Base-by-base conservation (phyloP, 169 alveolate genomes). In the Plasmodium coatneyi region DNA sequence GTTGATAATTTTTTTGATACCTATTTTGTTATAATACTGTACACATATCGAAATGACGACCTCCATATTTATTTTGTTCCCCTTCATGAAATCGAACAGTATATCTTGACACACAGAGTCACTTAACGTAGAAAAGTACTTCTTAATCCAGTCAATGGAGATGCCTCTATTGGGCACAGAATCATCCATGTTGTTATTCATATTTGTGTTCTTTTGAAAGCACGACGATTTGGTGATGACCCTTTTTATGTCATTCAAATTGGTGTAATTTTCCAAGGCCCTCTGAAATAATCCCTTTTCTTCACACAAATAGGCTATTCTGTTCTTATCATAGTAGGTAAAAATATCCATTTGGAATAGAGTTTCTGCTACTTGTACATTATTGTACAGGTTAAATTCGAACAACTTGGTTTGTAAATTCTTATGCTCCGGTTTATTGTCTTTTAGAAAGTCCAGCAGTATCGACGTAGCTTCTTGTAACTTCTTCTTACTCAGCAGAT, bases 251-350 rank as follows among this genome's bases (percentile, higher is more conserved):
- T 98, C 99, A 41, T 97, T 96, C 81, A 98, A 95, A 90, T 98
- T 99, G 71, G 98, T 96, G 96, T 97, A 98, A 96, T 98, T 97
- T 95, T 99, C 99, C 32, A 99, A 96, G 49, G 99, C 99, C 92
- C 99, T 96, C 90, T 99, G 99, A 95, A 92, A 98, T 82, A 99
- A 95, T 16, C 99, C 99, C 52, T 98, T 99, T 87, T 98, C 98
- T 96, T 99, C 99, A 89, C 99, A 99, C 49, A 99, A 97, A 95
- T 97, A 96, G 5, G 99, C 99, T 82, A 99, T 98, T 96, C 97
- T 96, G 52, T 97, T 97, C 90, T 98, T 97, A 96, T 99, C 99
- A 96, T 98, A 99, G 96, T 99, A 98, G 41, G 99, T 98, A 95
- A 99, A 98, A 60, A 97, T 98, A 71, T 93, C 96, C 95, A 93